phyloP scores from a whole-genome alignment of 1,284 basidiomycete species.

The Ceratobasidium sp. region DNA sequence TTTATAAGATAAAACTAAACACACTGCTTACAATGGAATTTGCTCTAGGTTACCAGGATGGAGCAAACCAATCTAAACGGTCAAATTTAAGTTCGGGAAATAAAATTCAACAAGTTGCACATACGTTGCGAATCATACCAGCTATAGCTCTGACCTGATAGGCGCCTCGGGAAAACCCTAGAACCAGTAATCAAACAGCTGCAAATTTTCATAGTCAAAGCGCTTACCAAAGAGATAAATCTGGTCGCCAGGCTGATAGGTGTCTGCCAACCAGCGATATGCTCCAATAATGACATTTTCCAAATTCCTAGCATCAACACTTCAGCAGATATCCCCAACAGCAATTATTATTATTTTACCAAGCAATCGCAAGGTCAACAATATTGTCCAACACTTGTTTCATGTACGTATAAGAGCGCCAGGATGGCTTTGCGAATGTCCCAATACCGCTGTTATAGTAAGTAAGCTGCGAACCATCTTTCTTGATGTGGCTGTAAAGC shows the following conservation, averaged over 20 bases:
- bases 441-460: slow-evolving; percentile 45
- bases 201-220: no score
- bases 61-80: slow-evolving; percentile 53
- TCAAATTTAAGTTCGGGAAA: not conserved
- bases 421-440: slow-evolving; percentile 38
- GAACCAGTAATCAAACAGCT: not conserved
- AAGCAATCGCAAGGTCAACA: slow-evolving; percentile 44
- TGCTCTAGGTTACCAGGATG: slow-evolving; percentile 54
- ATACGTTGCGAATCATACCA: slow-evolving; percentile 58
- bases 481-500: slow-evolving; percentile 14
- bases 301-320: slow-evolving; percentile 25
- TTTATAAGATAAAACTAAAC: not conserved
- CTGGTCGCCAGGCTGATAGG: slow-evolving; percentile 34
- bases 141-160: slow-evolving; percentile 60
- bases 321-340: not conserved
- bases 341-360: slow-evolving; percentile 3
- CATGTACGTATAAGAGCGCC: slow-evolving; percentile 8
- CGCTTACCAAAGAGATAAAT: slow-evolving; percentile 44
- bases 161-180: slow-evolving; percentile 62
- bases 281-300: slow-evolving; percentile 36
- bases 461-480: slow-evolving; percentile 19
- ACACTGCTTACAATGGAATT: slow-evolving; percentile 53
- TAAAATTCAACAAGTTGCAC: not conserved
- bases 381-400: slow-evolving; percentile 10
- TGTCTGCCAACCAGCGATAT: slow-evolving; percentile 42